Percentiles rank a stretch among this genome's conserved stretches.
phyloP scores from a whole-genome alignment of 352 stramenopile genomes.

The Pythium phragmitis region DNA sequence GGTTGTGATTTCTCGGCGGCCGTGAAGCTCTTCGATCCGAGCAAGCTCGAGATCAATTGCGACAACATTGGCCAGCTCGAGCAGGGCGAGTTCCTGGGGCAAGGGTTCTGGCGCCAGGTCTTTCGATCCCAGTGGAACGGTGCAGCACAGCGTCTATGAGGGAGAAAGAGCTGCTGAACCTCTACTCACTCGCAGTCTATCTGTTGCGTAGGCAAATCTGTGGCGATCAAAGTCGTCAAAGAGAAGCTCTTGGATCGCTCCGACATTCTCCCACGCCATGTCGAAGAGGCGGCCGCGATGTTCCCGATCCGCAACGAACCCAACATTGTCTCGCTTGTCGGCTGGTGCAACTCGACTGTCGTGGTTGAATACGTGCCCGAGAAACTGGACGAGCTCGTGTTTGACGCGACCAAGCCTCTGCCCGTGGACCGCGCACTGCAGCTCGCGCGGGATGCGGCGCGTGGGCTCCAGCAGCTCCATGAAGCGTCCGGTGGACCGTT shows the following conservation, averaged over 20 bases:
- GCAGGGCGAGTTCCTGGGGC: slow-evolving; percentile 49
- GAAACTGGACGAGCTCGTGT: slow-evolving; percentile 62
- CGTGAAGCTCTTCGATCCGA: slow-evolving; percentile 53
- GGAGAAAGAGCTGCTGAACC: background rate
- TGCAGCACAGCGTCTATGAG: slow-evolving; percentile 15
- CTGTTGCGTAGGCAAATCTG: slow-evolving; percentile 37
- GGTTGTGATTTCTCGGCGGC: slow-evolving; percentile 68
- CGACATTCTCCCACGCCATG: slow-evolving; percentile 69
- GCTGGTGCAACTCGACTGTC: slow-evolving; percentile 76
- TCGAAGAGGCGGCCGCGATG: slow-evolving; percentile 68
- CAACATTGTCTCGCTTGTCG: slow-evolving; percentile 70
- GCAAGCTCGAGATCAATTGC: slow-evolving; percentile 67
- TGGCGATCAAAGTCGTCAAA: slow-evolving; percentile 74
- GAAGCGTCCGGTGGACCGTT: slow-evolving; percentile 60
- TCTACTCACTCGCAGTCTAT: background rate
- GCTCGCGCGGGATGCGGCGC: slow-evolving; percentile 51
- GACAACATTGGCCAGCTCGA: slow-evolving; percentile 59
- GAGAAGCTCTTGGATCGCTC: slow-evolving; percentile 46
- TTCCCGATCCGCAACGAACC: slow-evolving; percentile 66
- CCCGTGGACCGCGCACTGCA: slow-evolving; percentile 47
- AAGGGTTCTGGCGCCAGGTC: slow-evolving; percentile 74
- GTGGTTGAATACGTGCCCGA: slow-evolving; percentile 72
- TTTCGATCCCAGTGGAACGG: slow-evolving; percentile 74
- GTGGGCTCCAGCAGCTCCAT: slow-evolving; percentile 68
- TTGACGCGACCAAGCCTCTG: slow-evolving; percentile 41